Evolutionary conservation across 2,329 filamentous ascomycete genomes (phyloP), one percentile per base, ranked within the genome.

Genomic region (Clathrospora elynae): DNA sequence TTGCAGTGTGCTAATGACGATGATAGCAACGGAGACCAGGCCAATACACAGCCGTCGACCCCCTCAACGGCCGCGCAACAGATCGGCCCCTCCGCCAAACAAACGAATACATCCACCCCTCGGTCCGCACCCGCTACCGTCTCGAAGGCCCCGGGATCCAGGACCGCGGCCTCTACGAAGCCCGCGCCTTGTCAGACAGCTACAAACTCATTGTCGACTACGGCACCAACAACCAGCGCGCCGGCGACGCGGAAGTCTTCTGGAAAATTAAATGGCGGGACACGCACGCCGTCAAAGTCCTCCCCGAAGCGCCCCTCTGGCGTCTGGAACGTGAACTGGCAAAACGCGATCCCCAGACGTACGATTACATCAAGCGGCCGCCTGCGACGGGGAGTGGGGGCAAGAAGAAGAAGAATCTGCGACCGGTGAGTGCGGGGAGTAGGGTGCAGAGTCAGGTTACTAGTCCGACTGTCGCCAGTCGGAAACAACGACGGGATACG

Each of bases 101-200:
- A 16, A 71, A 75, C 51, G 77, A 79, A 59, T 79, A 78, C 53
- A 73, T 79, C 19, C 77, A 79, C 54, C 71, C 77, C 4, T 74
- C 67, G 4, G 77, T 74, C 4, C 72, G 77, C 13, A 66, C 74
- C 0, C 70, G 77, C 10, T 52, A 73, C 30, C 70, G 70, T 9
- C 68, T 77, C 4, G 56, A 67, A 45, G 77, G 77, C 3, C 76
- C 76, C 1, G 76, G 76, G 3, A 50, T 71, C 28, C 58, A 71
- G 23, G 77, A 78, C 59, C 67, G 66, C 23, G 73, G 73, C 30
- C 28, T 55, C 17, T 79, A 79, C 57, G 70, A 75, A 13, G 58
- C 57, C 63, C 72, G 51, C 45, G 71, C 73, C 3, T 61, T 79
- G 5, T 61, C 77, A 12, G 64, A 71, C 26, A 71, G 71, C 51